Evolutionary conservation across 1,139 yeast species (phyloP), one percentile per base, ranked within the genome.

Genomic region (Kodamaea sp.): DNA sequence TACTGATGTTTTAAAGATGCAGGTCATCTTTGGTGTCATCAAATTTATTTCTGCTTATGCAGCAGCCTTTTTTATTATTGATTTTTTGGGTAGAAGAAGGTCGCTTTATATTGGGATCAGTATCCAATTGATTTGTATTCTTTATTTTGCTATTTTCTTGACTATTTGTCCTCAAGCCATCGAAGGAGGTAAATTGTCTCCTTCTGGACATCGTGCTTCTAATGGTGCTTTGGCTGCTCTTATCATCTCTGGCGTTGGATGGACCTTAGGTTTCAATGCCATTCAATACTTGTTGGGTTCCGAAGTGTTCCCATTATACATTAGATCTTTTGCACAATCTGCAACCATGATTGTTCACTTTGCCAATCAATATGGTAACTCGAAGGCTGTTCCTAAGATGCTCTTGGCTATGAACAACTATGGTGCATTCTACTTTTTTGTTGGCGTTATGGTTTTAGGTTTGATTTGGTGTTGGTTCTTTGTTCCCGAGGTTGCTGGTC

Each of bases 221-320:
- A 59, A 63, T 37, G 79, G 67, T 40, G 81, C 83, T 1, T 58
- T 77, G 45, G 79, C 81, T 2, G 68, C 78, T 34, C 57, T 79
- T 34, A 78, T 67, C 55, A 48, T 78, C 32, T 63, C 73, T 30
- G 84, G 84, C 42, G 59, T 69, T 8, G 84, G 82, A 27, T 79
- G 84, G 84, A 73, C 80, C 11, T 56, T 78, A 60, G 84, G 84
- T 7, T 79, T 75, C 68, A 79, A 79, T 58, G 63, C 77, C 3
- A 62, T 78, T 41, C 84, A 79, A 55, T 79, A 78, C 50, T 65
- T 79, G 46, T 59, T 79, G 48, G 79, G 79, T 38, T 68, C 82
- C 5, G 84, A 79, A 55, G 68, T 79, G 38, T 72, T 78, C 57
- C 84, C 84, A 23, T 62, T 78, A 49, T 66, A 71, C 44, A 67